Evolutionary conservation across 306 rosid genomes (phyloP), one percentile per base, ranked within the genome.

Genomic region (Pterocarpus santalinus): DNA sequence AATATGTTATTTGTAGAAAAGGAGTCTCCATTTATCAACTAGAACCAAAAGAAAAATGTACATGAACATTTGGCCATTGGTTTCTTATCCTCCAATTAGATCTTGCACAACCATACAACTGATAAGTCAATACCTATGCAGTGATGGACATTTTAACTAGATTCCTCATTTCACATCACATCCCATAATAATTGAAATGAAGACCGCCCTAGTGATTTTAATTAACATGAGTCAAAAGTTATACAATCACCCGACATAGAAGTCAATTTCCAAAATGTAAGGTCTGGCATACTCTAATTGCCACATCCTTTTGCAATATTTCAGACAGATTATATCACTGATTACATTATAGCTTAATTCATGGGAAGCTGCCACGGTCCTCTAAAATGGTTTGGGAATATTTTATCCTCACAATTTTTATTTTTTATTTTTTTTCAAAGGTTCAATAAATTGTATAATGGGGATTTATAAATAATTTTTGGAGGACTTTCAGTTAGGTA

Each of bases 181-280:
- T 58, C 70, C 14, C 5, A 30, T 3, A 75, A 75, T 75, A 60
- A 75, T 75, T 75, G 35, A 11, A 75, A 75, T 1, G 17, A 9
- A 30, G 16, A 32, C 35, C 60, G 2, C 32, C 6, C 32, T 14
- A 4, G 43, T 15, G 14, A 28, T 30, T 61, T 75, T 15, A 12
- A 41, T n/a, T 17, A 13, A 58, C 36, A 34, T 13, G 49, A 55
- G 53, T 2, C 41, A 7, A 8, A 56, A 39, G 41, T 57, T 72
- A 38, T 71, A 28, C 15, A 10, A 4, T 46, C 55, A 39, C 22
- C 4, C 47, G 39, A 57, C 65, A 13, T 3, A 53, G 14, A 53
- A 53, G 58, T 53, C 58, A 53, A 15, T 13, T 14, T n/a, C 56
- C 56, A 49, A 13, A 53, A 15, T 14, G 58, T 53, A 53, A 14